These are phyloP conservation scores for Backusella psychrophila DNA, from an alignment of 192 early-diverging fungal genomes.

Conservation along the genomic window DNA sequence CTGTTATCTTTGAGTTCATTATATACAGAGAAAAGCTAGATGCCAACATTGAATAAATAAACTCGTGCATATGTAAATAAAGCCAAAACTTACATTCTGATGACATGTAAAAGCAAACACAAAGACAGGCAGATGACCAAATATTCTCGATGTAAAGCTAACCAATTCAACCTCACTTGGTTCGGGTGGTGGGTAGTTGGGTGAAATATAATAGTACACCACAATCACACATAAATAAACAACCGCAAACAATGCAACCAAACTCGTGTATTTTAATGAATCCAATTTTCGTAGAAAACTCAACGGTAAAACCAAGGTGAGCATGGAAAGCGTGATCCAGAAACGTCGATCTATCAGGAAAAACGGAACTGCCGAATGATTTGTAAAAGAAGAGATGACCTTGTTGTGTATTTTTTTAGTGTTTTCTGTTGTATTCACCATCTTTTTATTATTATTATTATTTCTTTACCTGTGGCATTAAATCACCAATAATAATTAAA, in stretches of 20 bases:
- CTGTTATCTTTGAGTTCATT: constrained; percentile 92
- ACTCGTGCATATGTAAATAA: too few relatives aligned
- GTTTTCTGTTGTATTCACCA: not conserved
- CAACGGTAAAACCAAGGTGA: constrained; percentile 66
- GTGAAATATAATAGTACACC: constrained; percentile 66
- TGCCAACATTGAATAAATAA: not conserved
- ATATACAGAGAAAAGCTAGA: constrained; percentile 88
- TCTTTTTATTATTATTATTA: not conserved
- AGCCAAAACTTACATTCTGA: constrained; percentile 76
- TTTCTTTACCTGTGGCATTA: constrained; percentile 73
- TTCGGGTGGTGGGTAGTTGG: constrained; percentile 44
- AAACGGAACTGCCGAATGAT: not conserved
- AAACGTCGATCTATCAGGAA: constrained; percentile 63
- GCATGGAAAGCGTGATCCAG: constrained; percentile 85
- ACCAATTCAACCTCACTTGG: constrained; percentile 58
- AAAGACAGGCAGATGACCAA: constrained; percentile 89
- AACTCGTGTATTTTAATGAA: constrained; percentile 86
- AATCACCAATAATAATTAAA: constrained; percentile 91
- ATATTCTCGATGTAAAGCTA: constrained; percentile 49
- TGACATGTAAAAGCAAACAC: constrained; percentile 99
- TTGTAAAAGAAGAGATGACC: constrained; percentile 7
- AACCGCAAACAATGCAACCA: constrained; percentile 80
- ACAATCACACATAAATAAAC: constrained; percentile 88
- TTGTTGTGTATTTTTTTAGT: not conserved
- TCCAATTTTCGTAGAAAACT: constrained; percentile 84